A percentile compares a stretch with the other conserved stretches of the same genome.
phyloP scores from a whole-genome alignment of 2,329 filamentous ascomycete species.

The Tetracladium maxilliforme region DNA sequence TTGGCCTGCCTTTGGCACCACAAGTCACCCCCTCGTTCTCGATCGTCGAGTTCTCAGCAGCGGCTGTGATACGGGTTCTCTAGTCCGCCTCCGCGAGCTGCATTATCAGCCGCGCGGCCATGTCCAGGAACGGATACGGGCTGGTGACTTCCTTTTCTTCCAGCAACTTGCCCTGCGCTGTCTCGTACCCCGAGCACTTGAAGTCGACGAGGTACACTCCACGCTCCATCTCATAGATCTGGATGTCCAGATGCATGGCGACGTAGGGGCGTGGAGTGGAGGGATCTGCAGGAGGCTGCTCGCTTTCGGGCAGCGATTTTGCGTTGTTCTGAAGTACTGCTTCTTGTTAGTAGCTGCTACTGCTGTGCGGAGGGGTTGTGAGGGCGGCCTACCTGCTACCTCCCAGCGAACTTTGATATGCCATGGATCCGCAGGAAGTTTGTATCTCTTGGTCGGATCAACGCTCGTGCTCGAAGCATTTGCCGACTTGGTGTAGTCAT shows the following conservation, averaged over 20 bases:
- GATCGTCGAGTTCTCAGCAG: too few relatives aligned
- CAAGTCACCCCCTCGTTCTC: too few relatives aligned
- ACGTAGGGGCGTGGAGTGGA: slow-evolving; percentile 58
- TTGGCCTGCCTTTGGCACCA: too few relatives aligned
- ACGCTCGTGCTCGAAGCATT: slow-evolving; percentile 10
- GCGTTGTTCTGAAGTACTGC: slow-evolving; percentile 24
- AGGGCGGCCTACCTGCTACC: slow-evolving; percentile 52
- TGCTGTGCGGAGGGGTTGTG: slow-evolving; percentile 28
- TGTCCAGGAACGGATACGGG: slow-evolving; percentile 90
- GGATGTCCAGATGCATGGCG: slow-evolving; percentile 92
- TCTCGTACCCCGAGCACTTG: slow-evolving; percentile 95
- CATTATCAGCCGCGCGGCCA: slow-evolving; percentile 83
- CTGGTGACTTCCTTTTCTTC: slow-evolving; percentile 93
- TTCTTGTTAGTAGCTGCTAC: too few relatives aligned
- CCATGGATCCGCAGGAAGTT: slow-evolving; percentile 87
- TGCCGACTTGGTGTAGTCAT: slow-evolving; percentile 7
- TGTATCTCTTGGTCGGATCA: slow-evolving; percentile 47
- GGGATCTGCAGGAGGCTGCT: too few relatives aligned
- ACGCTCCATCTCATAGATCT: slow-evolving; percentile 86
- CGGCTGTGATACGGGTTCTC: slow-evolving; percentile 1
- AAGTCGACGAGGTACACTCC: slow-evolving; percentile 95
- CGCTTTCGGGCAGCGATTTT: slow-evolving; percentile 24
- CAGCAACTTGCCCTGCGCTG: slow-evolving; percentile 52
- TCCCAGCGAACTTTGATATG: slow-evolving; percentile 79
- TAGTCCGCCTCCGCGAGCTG: slow-evolving; percentile 73